These are phyloP conservation scores for Chaetomiaceae sp. DNA, from an alignment of 2,329 filamentous ascomycete species.

Conservation along the genomic window DNA sequence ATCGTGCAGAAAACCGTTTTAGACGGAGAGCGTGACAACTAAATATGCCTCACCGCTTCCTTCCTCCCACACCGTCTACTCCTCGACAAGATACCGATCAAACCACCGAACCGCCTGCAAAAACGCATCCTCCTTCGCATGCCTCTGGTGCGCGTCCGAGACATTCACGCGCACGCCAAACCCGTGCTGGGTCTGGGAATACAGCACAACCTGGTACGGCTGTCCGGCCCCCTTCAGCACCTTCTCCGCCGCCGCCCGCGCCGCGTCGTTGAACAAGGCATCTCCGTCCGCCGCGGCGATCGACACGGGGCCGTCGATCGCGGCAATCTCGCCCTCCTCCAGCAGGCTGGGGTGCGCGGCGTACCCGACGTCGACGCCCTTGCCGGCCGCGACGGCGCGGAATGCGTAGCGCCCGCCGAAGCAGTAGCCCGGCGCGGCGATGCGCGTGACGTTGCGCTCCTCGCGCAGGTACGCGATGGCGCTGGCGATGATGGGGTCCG, in stretches of 20 bases:
- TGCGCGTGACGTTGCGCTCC: conserved; percentile 45
- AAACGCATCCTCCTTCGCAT: conserved; percentile 75
- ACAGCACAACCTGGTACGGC: conserved; percentile 67
- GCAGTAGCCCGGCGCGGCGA: conserved; percentile 60
- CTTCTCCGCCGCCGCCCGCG: conserved; percentile 54
- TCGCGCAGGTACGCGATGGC: conserved; percentile 44
- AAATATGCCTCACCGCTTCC: background rate
- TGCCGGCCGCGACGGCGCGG: conserved; percentile 48
- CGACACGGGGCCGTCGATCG: conserved; percentile 52
- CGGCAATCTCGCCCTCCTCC: conserved; percentile 53
- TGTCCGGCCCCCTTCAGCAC: conserved; percentile 50
- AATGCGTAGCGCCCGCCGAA: conserved; percentile 58
- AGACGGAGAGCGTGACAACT: too few relatives aligned
- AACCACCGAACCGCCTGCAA: conserved; percentile 74
- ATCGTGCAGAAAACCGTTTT: too few relatives aligned
- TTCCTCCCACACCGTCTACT: background rate
- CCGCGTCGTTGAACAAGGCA: conserved; percentile 51
- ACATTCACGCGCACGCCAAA: conserved; percentile 67
- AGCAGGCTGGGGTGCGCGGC: conserved; percentile 63
- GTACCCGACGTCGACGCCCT: conserved; percentile 54
- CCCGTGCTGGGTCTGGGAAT: conserved; percentile 65
- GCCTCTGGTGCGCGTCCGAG: conserved; percentile 49
- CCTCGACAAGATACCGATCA: conserved; percentile 39
- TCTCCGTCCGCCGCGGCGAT: conserved; percentile 63
- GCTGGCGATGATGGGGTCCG: conserved; percentile 45